phyloP scores from a whole-genome alignment of 116 monocot species.

The Iris pallida region DNA sequence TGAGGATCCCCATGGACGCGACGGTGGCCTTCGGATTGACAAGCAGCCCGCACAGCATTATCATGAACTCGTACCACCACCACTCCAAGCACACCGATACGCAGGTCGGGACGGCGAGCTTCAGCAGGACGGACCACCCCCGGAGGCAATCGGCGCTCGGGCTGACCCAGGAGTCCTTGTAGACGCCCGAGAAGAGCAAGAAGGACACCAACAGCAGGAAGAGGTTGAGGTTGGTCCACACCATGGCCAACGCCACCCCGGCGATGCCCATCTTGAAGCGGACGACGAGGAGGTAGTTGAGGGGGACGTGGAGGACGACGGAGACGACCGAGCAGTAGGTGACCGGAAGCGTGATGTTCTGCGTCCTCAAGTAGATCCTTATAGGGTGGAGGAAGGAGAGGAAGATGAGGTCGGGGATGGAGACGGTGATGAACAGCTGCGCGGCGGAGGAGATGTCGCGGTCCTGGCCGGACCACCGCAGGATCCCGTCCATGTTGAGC shows the following conservation, averaged over 20 bases:
- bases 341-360: constrained; percentile 63
- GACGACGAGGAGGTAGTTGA: constrained; percentile 79
- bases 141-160: constrained; percentile 55
- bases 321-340: constrained; percentile 72
- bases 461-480: constrained; percentile 56
- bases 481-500: constrained; percentile 50
- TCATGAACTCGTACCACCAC: constrained; percentile 99
- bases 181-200: constrained; percentile 26
- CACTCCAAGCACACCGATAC: constrained; percentile 87
- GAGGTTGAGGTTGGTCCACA: constrained; percentile 64
- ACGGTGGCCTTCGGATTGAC: constrained; percentile 54
- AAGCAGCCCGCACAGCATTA: constrained; percentile 66
- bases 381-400: constrained; percentile 81
- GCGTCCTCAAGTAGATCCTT: constrained; percentile 62
- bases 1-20: constrained; percentile 89
- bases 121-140: constrained; percentile 58
- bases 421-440: constrained; percentile 41
- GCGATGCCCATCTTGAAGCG: constrained; percentile 57
- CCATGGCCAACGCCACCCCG: constrained; percentile 69
- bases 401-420: constrained; percentile 71
- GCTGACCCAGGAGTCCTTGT: constrained; percentile 52
- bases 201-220: constrained; percentile 17
- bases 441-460: constrained; percentile 43
- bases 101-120: constrained; percentile 67
- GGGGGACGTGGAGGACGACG: constrained; percentile 55